phyloP scores from a whole-genome alignment of 805 yeast genomes.

The Hemisphaericaspora nanyangensis region DNA sequence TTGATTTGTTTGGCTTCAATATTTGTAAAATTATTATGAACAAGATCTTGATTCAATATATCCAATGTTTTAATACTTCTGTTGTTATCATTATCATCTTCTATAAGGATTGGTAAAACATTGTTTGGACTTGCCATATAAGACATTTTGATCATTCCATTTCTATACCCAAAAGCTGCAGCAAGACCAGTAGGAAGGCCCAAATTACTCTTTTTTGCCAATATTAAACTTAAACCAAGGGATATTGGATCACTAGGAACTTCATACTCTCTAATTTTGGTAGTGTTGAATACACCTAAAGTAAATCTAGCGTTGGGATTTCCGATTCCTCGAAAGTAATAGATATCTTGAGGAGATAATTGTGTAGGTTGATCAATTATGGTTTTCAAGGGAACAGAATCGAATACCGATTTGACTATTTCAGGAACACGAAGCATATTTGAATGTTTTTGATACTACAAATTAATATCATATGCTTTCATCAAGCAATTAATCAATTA shows the following conservation, averaged over 20 bases:
- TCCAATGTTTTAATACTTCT: slow-evolving; percentile 25
- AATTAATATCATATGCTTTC: neutral
- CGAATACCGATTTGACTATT: slow-evolving; percentile 43
- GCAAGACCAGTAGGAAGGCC: slow-evolving; percentile 33
- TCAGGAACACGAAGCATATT: slow-evolving; percentile 26
- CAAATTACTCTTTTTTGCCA: slow-evolving; percentile 43
- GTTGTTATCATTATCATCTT: slow-evolving; percentile 31
- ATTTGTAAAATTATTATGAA: slow-evolving; percentile 3
- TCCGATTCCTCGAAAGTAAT: slow-evolving; percentile 9
- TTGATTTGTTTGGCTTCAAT: slow-evolving; percentile 24
- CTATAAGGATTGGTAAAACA: slow-evolving; percentile 54
- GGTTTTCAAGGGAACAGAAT: slow-evolving; percentile 46
- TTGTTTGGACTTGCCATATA: slow-evolving; percentile 47
- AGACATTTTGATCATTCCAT: slow-evolving; percentile 41
- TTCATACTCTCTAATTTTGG: slow-evolving; percentile 21
- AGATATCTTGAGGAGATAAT: slow-evolving; percentile 17
- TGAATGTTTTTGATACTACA: too few relatives aligned
- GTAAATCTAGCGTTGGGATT: slow-evolving; percentile 32
- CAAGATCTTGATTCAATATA: slow-evolving; percentile 6
- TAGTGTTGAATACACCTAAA: slow-evolving; percentile 51
- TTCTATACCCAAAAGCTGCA: slow-evolving; percentile 1
- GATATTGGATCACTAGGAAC: slow-evolving; percentile 61
- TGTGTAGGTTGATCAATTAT: slow-evolving; percentile 26
- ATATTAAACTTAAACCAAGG: slow-evolving; percentile 41
- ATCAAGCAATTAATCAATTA: neutral